Base-by-base conservation (phyloP, 441 rosid species). In the Raphanus hybrid region DNA sequence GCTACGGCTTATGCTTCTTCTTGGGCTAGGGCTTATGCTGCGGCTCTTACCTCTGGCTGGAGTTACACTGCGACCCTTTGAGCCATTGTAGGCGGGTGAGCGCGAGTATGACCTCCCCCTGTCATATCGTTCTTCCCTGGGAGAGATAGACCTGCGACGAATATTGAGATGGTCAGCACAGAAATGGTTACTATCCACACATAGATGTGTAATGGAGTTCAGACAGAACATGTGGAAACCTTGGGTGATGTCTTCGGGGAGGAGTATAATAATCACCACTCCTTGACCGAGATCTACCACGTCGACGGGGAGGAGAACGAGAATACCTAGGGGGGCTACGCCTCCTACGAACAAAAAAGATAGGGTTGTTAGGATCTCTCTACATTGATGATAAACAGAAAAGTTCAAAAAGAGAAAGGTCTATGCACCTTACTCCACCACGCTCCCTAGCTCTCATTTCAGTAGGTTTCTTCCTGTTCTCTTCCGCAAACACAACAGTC, bases 401-500 rank as follows among this genome's bases (percentile, higher is more conserved):
- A 29, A 29, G 34, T 29, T 29, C 34, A 29, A 29, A 29, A 35
- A 41, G 27, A 43, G 20, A 71, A 50, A 71, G 59, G 27, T n/a
- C 57, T 6, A 63, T 2, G 62, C 39, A 72, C 81, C 77, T 70
- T 89, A 88, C 89, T 50, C 68, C 69, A 43, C 29, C 82, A 35
- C 84, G 83, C 82, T 89, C 89, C 73, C 92, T 83, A 5, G 77
- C 76, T 76, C 92, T 87, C 91, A 89, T 89, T 71, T 89, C 88
- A 45, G 84, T 12, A 39, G 92, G 92, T 80, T 85, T 89, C 87
- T 86, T 89, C 77, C 91, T 85, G 64, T 87, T 86, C 80, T 87
- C 89, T 82, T 87, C 89, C 4, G 92, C 92, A 87, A 89, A 89
- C 61, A 87, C 85, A 34, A 89, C 90, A 68, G 86, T 85, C 74